These are phyloP conservation scores for Fusarium palustre DNA, from an alignment of 2,329 filamentous ascomycete species.

Conservation along the genomic window DNA sequence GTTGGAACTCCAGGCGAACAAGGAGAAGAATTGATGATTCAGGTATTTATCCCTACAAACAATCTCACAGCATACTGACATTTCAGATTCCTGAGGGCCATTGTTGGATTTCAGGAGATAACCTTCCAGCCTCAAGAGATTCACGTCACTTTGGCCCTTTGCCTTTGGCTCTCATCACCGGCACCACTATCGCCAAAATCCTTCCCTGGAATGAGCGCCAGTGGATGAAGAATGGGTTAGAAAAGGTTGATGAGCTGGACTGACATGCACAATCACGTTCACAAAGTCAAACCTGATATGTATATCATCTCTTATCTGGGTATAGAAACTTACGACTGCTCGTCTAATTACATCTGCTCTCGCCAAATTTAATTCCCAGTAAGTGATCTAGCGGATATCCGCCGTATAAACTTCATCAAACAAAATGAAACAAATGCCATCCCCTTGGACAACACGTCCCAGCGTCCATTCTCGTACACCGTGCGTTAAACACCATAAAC, in stretches of 20 bases:
- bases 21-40: constrained; percentile 68
- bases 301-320: constrained; percentile 45
- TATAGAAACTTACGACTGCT: constrained; percentile 47
- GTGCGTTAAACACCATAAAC: constrained; percentile 37
- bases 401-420: constrained; percentile 53
- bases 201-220: constrained; percentile 64
- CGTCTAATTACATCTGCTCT: constrained; percentile 53
- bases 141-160: constrained; percentile 88
- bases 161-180: constrained; percentile 84
- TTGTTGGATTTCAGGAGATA: constrained; percentile 92
- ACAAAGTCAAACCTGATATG: constrained; percentile 25
- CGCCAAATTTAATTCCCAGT: constrained; percentile 32
- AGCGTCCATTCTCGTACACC: constrained; percentile 23
- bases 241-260: constrained; percentile 47
- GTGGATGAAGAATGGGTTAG: constrained; percentile 62
- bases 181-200: constrained; percentile 79
- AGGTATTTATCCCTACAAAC: constrained; percentile 60
- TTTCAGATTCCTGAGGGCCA: constrained; percentile 86
- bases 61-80: constrained; percentile 7
- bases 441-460: constrained; percentile 22
- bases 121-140: constrained; percentile 84
- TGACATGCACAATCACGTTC: constrained; percentile 17
- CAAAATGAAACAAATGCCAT: constrained; percentile 44
- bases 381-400: constrained; percentile 37
- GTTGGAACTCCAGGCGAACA: constrained; percentile 68